Base-by-base conservation (phyloP, 2,329 filamentous ascomycete species). In the Arachnomyces sp. region DNA sequence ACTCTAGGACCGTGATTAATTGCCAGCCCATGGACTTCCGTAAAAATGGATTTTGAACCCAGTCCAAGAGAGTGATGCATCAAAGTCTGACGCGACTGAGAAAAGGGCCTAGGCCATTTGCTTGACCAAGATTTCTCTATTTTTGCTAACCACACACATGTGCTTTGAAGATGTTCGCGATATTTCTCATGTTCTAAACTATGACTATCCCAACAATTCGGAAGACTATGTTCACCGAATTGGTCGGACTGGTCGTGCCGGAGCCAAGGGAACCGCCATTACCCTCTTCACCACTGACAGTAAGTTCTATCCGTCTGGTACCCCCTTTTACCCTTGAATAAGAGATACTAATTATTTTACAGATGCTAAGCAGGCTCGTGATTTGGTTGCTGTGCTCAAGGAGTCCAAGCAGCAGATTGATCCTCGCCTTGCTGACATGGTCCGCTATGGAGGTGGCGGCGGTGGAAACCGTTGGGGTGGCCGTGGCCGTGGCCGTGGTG, bases 131-230 rank as follows among this genome's bases (percentile, higher is more conserved):
- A 58, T 60, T 74, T 72, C 71, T 69, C 73, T 77, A 73, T 68
- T 59, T 60, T 65, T 79, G 79, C 87, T 94, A 93, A 94, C 85
- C 76, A 78, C 46, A 49, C 47, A 68, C 76, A 65, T 72, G 66
- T 73, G 21, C 21, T 25, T 61, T 71, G 63, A 95, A 96, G 92
- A 98, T 84, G 92, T 98, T 75, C 90, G 89, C 74, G 94, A 98
- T 78, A 98, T 98, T 75, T 96, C 92, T 72, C 92, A 98, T 74
- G 92, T 98, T 72, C 79, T 98, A 73, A 96, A 96, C 82, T 95
- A 96, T 86, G 92, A 96, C 68, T 96, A 96, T 71, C 90, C 90
- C 67, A 96, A 96, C 76, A 96, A 82, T 65, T 80, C 77, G 56
- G 78, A 82, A 65, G 78, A 82, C 58, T 82, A 82, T 56, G 75